phyloP scores from a whole-genome alignment of 2,329 filamentous ascomycete genomes.

The Pseudogymnoascus sp. region DNA sequence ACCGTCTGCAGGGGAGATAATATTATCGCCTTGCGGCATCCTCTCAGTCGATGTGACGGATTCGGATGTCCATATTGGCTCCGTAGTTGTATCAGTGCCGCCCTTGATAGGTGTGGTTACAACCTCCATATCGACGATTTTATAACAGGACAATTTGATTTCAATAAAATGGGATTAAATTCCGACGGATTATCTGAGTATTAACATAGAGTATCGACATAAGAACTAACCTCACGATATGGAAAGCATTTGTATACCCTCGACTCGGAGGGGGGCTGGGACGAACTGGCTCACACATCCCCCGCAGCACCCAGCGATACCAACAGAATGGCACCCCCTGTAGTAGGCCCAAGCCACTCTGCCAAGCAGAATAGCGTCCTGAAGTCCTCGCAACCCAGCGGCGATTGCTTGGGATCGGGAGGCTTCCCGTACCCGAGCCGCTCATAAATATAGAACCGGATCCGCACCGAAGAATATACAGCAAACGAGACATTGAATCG shows the following conservation, averaged over 20 bases:
- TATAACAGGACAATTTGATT: neutral
- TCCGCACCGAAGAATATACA: neutral
- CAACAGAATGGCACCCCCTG: neutral
- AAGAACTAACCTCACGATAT: neutral
- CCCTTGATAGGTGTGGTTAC: neutral
- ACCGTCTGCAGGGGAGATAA: neutral
- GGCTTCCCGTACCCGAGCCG: neutral
- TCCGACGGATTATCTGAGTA: neutral
- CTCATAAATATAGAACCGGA: neutral
- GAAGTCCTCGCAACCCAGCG: neutral
- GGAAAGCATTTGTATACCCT: neutral
- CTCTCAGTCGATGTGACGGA: neutral
- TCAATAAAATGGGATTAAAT: neutral
- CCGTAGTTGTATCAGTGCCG: neutral
- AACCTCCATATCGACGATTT: neutral
- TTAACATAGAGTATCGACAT: neutral
- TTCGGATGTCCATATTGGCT: neutral
- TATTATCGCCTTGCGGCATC: neutral
- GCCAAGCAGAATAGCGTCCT: neutral
- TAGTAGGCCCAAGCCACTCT: neutral
- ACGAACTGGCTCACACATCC: neutral
- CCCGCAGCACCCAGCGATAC: neutral
- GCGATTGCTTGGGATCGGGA: neutral
- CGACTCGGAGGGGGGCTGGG: neutral
- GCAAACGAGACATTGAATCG: neutral